Evolutionary conservation across 305 asterid genomes (phyloP).

Genomic region (Fraxinus baroniana): DNA sequence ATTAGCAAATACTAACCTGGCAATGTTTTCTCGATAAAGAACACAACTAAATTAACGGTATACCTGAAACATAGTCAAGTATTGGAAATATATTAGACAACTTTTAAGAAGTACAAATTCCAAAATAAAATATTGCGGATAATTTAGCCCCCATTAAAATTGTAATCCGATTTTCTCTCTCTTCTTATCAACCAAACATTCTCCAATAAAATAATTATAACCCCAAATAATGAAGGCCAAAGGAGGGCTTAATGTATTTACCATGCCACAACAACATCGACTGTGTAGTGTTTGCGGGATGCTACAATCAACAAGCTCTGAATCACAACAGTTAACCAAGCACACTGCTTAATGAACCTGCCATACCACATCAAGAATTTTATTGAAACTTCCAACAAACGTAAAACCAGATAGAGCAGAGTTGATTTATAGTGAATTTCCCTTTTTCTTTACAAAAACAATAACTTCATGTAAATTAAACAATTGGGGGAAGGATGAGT

Average conservation of each 20-base stretch:
- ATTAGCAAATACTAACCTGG: conserved; percentile 39
- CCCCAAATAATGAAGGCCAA: background rate
- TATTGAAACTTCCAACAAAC: background rate
- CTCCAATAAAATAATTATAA: background rate
- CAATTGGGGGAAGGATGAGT: background rate
- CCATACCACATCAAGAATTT: conserved; percentile 17
- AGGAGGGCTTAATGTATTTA: conserved; percentile 23
- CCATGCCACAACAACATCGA: conserved; percentile 95
- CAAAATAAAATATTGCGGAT: background rate
- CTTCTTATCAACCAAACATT: background rate
- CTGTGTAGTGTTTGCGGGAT: conserved; percentile 92
- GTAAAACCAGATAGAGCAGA: background rate
- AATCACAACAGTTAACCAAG: conserved; percentile 69
- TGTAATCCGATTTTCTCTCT: background rate
- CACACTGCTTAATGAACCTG: conserved; percentile 78
- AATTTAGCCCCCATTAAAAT: background rate
- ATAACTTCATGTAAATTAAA: background rate
- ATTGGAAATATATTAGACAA: conserved; percentile 3
- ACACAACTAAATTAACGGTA: conserved; percentile 88
- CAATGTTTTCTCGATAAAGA: conserved; percentile 83
- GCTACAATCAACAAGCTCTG: conserved; percentile 93
- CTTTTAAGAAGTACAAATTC: conserved; percentile 1
- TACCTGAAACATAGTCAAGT: conserved; percentile 53
- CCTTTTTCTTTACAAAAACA: background rate
- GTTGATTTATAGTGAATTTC: background rate